Base-by-base conservation (phyloP, 371 early-diverging fungal species). In the Mucor plumbeus region DNA sequence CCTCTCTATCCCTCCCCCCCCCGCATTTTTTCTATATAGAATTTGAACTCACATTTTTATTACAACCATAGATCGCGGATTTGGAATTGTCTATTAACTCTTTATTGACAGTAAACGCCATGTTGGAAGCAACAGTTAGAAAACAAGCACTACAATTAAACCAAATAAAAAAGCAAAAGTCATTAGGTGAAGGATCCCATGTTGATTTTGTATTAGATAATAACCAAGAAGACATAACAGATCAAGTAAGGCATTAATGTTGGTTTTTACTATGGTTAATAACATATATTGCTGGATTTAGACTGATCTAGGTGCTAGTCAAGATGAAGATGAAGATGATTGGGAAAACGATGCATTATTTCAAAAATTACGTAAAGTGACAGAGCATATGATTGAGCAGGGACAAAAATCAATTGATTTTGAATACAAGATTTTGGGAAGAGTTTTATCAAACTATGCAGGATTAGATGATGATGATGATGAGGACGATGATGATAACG, bases 51-150 rank as follows among this genome's bases (percentile, higher is more conserved):
- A 34, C 9, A 26, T 35, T 35, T 2, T 54, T 15, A 59, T 10
- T 33, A 44, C 6, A 4, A 65, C 21, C 19, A 17, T 64, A 85
- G 85, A 82, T 85, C 65, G 81, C 76, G 35, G 86, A 85, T 74
- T 69, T 85, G 58, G 86, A 85, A 68, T 77, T 84, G 54, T 82
- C 86, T 8, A 81, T 82, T 35, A 73, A 77, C 48, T 84, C 83
- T 15, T 60, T 85, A 26, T 62, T 82, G 26, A 77, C 81, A 34
- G 78, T 84, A 11, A 85, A 85, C 74, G 75, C 77, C 26, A 80
- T 82, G 79, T 61, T 85, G 19, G 86, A 85, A 59, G 76, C 78
- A 17, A 81, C 81, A 10, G 84, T 81, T 11, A 72, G 80, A 55
- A 78, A 81, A 50, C 84, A 84, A 72, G 82, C 83, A 19, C 70